Base-by-base conservation (phyloP, 176 grass and related monocot species). In the Luzula sylvatica region DNA sequence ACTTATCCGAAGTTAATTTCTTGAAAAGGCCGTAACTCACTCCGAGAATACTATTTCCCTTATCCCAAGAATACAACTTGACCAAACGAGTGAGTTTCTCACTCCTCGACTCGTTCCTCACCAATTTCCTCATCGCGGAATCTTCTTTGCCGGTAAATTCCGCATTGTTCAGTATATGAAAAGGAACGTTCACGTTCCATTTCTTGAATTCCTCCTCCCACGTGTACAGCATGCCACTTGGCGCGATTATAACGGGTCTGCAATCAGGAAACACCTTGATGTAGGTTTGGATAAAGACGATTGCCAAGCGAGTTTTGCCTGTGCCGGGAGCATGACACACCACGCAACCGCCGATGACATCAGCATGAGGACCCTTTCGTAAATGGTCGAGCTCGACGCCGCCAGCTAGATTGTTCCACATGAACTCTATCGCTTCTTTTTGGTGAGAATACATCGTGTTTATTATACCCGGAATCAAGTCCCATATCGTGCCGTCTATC, bases 311-410 rank as follows among this genome's bases (percentile, higher is more conserved):
- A 25, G 85, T 96, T 55, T 96, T 96, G 61, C 92, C 92, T 29
- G 92, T 86, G 22, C 92, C 92, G 30, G 92, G 92, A 47, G 92
- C 81, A 46, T 96, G 92, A 53, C 83, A 89, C 47, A 96, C 78
- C 49, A 96, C 85, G 58, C 92, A 96, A 45, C 92, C 92, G 42
- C 92, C 88, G 70, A 83, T 62, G 62, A 87, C 78, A 53, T 87
- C 78, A 69, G 79, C 64, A 32, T 67, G 61, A 51, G 78, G 72
- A 24, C 67, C 65, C 44, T 54, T 67, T 23, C 73, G 86, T 42
- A 87, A n/a, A 68, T 79, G 61, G 70, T 87, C 65, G 46, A 83
- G 79, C 42, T 78, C 68, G 61, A 94, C 77, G 42, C 68, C 75
- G 21, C 88, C 88, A 1, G 81, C 83, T 38, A 87, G 41, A 62